Conservation (phyloP, 1,284 basidiomycete species). For the Gomphus bonarii region DNA sequence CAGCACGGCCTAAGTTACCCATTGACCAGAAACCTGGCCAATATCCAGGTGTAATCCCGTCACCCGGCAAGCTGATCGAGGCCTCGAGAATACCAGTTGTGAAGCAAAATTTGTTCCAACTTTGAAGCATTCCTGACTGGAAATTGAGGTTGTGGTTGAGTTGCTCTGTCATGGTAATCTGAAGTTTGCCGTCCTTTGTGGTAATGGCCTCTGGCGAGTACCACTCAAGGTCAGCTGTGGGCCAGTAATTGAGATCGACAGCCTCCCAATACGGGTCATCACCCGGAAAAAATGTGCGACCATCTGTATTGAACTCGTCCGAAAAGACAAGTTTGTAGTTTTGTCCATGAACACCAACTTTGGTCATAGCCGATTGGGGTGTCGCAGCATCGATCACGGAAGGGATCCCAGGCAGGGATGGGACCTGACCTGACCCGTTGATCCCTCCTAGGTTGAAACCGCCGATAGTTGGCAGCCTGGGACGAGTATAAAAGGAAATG, state of each 20-base stretch:
- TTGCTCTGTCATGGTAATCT: conserved; percentile 60
- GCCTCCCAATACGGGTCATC: conserved; percentile 73
- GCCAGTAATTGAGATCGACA: conserved; percentile 60
- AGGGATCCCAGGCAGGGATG: conserved; percentile 46
- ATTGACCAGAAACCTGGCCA: conserved; percentile 82
- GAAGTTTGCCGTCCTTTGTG: conserved; percentile 60
- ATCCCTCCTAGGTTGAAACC: conserved; percentile 75
- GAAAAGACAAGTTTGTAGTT: conserved; percentile 34
- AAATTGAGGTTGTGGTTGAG: conserved; percentile 57
- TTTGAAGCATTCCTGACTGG: conserved; percentile 56
- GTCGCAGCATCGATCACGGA: conserved; percentile 15
- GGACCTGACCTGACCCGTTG: conserved; percentile 64
- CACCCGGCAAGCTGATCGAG: conserved; percentile 26
- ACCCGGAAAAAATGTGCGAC: conserved; percentile 55
- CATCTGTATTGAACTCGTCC: conserved; percentile 47
- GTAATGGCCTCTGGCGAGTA: conserved; percentile 71
- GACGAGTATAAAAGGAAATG: conserved; percentile 39
- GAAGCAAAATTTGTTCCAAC: conserved; percentile 87
- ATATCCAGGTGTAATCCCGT: conserved; percentile 26
- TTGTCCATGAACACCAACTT: conserved; percentile 18
- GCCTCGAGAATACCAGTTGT: conserved; percentile 64
- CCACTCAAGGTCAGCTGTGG: conserved; percentile 60
- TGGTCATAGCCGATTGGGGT: conserved; percentile 12
- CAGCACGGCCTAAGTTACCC: conserved; percentile 83
- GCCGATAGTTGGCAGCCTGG: conserved; percentile 11